Conservation (phyloP, 1,284 basidiomycete genomes). For the Boletus mariae region DNA sequence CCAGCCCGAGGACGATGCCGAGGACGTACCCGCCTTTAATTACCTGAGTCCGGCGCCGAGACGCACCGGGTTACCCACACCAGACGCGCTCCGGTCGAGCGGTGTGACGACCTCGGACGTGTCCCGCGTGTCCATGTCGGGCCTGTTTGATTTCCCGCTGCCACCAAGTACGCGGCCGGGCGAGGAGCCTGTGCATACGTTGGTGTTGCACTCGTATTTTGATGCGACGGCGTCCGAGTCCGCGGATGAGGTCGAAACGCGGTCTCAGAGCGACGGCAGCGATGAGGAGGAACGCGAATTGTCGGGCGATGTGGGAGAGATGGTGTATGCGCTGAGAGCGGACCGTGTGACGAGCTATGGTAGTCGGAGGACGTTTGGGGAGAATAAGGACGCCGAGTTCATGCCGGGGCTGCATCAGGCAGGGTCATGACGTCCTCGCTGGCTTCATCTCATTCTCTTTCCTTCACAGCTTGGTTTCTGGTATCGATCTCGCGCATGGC, state of each 20-base stretch:
- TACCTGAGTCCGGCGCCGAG: background rate
- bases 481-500: conserved; percentile 2
- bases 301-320: conserved; percentile 14
- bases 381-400: conserved; percentile 26
- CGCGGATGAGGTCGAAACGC: background rate
- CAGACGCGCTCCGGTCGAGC: conserved; percentile 55
- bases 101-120: conserved; percentile 58
- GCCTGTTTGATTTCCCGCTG: conserved; percentile 69
- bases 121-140: conserved; percentile 70
- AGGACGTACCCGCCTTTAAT: background rate
- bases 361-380: conserved; percentile 31
- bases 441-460: background rate
- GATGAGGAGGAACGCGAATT: background rate
- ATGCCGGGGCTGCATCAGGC: conserved; percentile 13
- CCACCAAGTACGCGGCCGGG: conserved; percentile 43
- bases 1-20: background rate
- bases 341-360: conserved; percentile 10
- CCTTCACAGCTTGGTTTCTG: background rate
- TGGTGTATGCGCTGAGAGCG: conserved; percentile 11
- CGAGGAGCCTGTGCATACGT: conserved; percentile 37
- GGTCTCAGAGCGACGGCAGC: background rate
- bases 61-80: conserved; percentile 34
- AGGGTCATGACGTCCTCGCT: conserved; percentile 5
- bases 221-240: conserved; percentile 24
- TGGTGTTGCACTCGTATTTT: conserved; percentile 46